Evolutionary conservation across 768 basidiomycete genomes (phyloP).

Genomic region (Rhodotorula babjevae): DNA sequence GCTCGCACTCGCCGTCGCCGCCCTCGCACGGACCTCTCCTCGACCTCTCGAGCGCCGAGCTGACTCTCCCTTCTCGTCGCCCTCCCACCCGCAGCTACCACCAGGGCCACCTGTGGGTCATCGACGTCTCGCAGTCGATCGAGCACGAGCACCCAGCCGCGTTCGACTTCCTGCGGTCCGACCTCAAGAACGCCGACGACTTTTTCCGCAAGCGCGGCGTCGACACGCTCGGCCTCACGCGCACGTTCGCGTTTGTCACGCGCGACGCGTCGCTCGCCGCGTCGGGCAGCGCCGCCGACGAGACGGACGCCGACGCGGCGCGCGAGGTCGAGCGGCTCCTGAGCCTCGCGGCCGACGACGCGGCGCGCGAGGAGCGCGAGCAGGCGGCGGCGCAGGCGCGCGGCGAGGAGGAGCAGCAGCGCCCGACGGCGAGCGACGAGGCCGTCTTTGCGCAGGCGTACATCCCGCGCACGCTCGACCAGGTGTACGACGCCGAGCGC

Average conservation of each 20-base stretch:
- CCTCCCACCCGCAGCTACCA: slow-evolving; percentile 45
- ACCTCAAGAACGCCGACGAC: slow-evolving; percentile 87
- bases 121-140: slow-evolving; percentile 97
- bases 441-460: slow-evolving; percentile 82
- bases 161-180: slow-evolving; percentile 89
- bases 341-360: slow-evolving; percentile 39
- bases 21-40: background rate
- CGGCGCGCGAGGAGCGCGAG: slow-evolving; percentile 22
- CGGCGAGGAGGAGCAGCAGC: background rate
- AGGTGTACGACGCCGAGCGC: slow-evolving; percentile 90
- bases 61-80: background rate
- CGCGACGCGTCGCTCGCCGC: slow-evolving; percentile 45
- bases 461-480: slow-evolving; percentile 85
- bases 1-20: no score
- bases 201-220: slow-evolving; percentile 78
- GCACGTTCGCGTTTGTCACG: slow-evolving; percentile 85
- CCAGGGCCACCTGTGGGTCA: slow-evolving; percentile 71
- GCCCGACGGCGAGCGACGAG: slow-evolving; percentile 62
- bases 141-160: slow-evolving; percentile 96
- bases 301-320: slow-evolving; percentile 31
- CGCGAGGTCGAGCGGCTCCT: slow-evolving; percentile 39
- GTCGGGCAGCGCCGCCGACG: no score
- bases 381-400: slow-evolving; percentile 40
- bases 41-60: background rate
- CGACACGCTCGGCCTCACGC: slow-evolving; percentile 67